Percentiles rank a stretch among this genome's conserved stretches.
phyloP scores from a whole-genome alignment of 1,139 yeast species.

The Candida freyschussii region DNA sequence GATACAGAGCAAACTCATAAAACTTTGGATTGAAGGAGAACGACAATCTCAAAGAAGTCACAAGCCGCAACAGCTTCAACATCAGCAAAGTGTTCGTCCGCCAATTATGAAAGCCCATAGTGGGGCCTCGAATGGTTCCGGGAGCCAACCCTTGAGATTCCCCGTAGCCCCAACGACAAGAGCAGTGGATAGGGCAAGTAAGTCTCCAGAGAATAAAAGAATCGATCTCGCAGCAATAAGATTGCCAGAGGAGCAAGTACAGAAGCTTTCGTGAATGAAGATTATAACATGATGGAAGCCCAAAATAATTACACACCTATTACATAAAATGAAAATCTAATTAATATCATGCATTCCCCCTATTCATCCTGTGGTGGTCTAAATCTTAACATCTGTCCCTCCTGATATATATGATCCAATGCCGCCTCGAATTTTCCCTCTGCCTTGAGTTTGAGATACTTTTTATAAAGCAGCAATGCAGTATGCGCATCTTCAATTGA shows the following conservation, averaged over 20 bases:
- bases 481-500: slow-evolving; percentile 94
- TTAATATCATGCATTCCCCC: too few relatives aligned
- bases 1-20: slow-evolving; percentile 19
- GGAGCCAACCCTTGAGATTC: slow-evolving; percentile 10
- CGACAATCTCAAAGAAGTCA: slow-evolving; percentile 11
- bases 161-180: slow-evolving; percentile 22
- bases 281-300: too few relatives aligned
- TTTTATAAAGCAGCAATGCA: slow-evolving; percentile 73
- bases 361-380: too few relatives aligned
- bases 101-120: too few relatives aligned
- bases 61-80: slow-evolving; percentile 5
- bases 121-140: too few relatives aligned
- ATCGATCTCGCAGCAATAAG: slow-evolving; percentile 25
- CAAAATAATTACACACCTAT: too few relatives aligned
- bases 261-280: slow-evolving; percentile 10
- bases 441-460: slow-evolving; percentile 56
- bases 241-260: slow-evolving; percentile 16
- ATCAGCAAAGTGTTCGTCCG: too few relatives aligned
- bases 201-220: slow-evolving; percentile 20
- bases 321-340: too few relatives aligned
- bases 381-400: slow-evolving; percentile 62
- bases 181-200: slow-evolving; percentile 21
- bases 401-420: slow-evolving; percentile 64
- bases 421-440: slow-evolving; percentile 57
- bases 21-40: slow-evolving; percentile 23